Evolutionary conservation across 2,329 filamentous ascomycete genomes (phyloP).

Genomic region (Aspergillus sp.): DNA sequence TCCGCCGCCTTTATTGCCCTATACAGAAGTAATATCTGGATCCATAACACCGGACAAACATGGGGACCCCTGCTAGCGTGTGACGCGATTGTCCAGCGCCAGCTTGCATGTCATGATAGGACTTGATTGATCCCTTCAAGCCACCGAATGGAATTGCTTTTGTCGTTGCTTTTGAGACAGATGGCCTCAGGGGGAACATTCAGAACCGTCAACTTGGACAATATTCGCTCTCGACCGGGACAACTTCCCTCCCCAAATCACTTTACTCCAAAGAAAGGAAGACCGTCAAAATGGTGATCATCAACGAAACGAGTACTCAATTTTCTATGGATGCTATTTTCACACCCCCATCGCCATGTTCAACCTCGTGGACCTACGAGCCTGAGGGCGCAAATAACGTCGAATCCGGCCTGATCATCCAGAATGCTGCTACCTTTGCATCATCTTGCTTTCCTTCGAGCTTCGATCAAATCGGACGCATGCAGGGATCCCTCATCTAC

Average conservation of each 20-base stretch:
- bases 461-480: conserved; percentile 17
- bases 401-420: conserved; percentile 19
- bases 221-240: too few species aligned
- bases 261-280: background rate
- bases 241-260: background rate
- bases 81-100: too few species aligned
- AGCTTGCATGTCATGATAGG: too few species aligned
- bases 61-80: too few species aligned
- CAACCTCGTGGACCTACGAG: conserved; percentile 24
- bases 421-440: conserved; percentile 15
- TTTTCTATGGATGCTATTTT: conserved; percentile 15
- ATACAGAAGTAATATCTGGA: too few species aligned
- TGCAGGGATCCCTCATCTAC: conserved; percentile 13
- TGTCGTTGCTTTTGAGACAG: too few species aligned
- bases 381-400: conserved; percentile 14
- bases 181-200: too few species aligned
- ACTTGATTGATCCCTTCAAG: too few species aligned
- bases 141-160: too few species aligned
- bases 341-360: conserved; percentile 22
- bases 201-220: too few species aligned
- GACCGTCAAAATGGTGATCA: background rate
- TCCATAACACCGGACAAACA: too few species aligned
- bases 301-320: background rate
- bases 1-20: too few species aligned
- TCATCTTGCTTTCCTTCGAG: conserved; percentile 10